A percentile compares a stretch with the other conserved stretches of the same genome.
phyloP scores from a whole-genome alignment of 2,329 filamentous ascomycete species.

The Phialophora macrospora region DNA sequence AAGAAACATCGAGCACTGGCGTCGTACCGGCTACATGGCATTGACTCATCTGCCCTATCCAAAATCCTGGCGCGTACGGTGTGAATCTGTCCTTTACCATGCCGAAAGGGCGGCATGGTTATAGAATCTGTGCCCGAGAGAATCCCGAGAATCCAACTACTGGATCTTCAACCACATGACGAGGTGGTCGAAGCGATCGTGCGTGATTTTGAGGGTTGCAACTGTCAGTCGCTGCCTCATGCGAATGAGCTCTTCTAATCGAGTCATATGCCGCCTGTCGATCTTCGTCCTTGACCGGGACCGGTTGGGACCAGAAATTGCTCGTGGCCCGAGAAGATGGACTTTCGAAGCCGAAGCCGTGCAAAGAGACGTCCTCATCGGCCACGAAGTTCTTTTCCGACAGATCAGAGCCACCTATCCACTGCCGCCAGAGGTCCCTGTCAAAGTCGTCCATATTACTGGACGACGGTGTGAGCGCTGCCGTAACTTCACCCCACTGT shows the following conservation, averaged over 20 bases:
- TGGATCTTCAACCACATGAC: constrained; percentile 8
- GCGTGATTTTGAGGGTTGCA: background rate
- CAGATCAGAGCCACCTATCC: background rate
- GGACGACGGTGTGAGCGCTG: background rate
- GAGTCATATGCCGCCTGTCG: background rate
- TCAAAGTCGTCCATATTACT: constrained; percentile 17
- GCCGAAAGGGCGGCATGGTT: constrained; percentile 7
- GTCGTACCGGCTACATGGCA: background rate
- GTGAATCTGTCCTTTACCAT: background rate
- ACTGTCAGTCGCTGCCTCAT: background rate
- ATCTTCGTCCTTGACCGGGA: background rate
- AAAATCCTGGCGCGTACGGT: background rate
- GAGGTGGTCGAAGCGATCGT: background rate
- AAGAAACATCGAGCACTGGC: background rate
- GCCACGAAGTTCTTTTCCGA: background rate
- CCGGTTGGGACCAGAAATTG: background rate
- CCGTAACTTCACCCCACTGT: background rate
- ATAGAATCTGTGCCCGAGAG: constrained; percentile 27
- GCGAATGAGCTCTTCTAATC: background rate
- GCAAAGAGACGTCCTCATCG: background rate
- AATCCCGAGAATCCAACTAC: constrained; percentile 26
- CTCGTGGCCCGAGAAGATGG: background rate
- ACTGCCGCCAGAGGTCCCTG: constrained; percentile 5
- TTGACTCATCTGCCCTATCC: background rate
- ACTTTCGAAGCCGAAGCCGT: background rate